A percentile compares a stretch with the other conserved stretches of the same genome.
Evolutionary conservation across 192 early-diverging fungal genomes (phyloP).

Genomic region (Helicostylum pulchrum): DNA sequence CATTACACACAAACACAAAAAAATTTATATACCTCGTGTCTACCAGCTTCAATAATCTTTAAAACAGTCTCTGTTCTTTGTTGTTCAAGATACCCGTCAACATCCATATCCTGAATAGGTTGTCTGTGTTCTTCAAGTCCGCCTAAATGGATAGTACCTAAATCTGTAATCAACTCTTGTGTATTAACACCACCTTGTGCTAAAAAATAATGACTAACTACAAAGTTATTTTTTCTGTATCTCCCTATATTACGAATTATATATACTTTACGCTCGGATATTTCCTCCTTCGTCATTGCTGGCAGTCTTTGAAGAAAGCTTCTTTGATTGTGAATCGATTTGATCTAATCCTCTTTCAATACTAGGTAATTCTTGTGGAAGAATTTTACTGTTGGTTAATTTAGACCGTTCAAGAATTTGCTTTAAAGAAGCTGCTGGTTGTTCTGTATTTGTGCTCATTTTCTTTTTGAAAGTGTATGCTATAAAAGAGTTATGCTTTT

Average conservation of each 20-base stretch:
- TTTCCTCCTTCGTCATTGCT: conserved; percentile 37
- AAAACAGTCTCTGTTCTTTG: conserved; percentile 77
- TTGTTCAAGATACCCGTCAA: conserved; percentile 72
- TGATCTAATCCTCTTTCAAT: conserved; percentile 86
- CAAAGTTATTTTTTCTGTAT: background rate
- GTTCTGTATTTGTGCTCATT: background rate
- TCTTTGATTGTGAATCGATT: conserved; percentile 82
- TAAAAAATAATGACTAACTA: conserved; percentile 67
- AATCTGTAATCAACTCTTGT: conserved; percentile 56
- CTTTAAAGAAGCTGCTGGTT: conserved; percentile 3
- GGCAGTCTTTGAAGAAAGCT: conserved; percentile 47
- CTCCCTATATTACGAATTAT: background rate
- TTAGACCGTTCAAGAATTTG: conserved; percentile 75
- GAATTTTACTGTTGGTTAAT: conserved; percentile 71
- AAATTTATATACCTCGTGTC: conserved; percentile 44
- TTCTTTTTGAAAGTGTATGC: too few relatives aligned
- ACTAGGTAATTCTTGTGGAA: conserved; percentile 61
- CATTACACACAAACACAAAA: background rate
- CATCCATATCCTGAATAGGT: conserved; percentile 76
- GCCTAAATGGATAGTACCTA: conserved; percentile 64
- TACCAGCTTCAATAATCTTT: conserved; percentile 68
- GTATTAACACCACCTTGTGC: conserved; percentile 79
- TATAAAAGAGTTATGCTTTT: too few relatives aligned
- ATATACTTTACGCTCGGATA: conserved; percentile 44
- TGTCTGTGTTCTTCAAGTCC: conserved; percentile 72